Conservation (phyloP, 768 basidiomycete species). For the Cystoderma amianthinum region DNA sequence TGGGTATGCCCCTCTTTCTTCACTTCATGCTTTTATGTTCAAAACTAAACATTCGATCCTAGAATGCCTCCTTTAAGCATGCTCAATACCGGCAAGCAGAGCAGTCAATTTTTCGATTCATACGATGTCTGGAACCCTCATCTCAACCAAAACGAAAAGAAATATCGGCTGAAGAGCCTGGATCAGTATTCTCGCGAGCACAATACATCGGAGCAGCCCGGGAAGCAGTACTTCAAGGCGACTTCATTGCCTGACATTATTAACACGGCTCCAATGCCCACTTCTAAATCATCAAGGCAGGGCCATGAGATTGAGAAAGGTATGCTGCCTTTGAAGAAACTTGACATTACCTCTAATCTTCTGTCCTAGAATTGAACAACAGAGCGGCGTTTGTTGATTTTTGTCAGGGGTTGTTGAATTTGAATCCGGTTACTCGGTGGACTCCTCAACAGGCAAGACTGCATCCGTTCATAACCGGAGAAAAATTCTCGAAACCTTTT, state of each 20-base stretch:
- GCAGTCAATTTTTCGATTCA: constrained; percentile 86
- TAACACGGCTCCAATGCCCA: constrained; percentile 90
- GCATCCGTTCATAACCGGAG: constrained; percentile 98
- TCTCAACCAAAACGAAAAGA: constrained; percentile 68
- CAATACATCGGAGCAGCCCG: constrained; percentile 92
- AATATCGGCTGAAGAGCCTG: constrained; percentile 81
- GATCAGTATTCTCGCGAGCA: constrained; percentile 97
- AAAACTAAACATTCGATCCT: constrained; percentile 7
- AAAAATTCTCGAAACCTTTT: constrained; percentile 87
- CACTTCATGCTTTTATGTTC: neutral
- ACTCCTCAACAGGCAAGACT: constrained; percentile 92
- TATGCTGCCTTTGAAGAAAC: constrained; percentile 13
- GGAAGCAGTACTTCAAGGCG: constrained; percentile 98
- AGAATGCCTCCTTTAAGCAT: constrained; percentile 89
- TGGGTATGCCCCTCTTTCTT: constrained; percentile 55
- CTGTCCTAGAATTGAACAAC: constrained; percentile 79
- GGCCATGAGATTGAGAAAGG: constrained; percentile 88
- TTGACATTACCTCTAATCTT: constrained; percentile 4
- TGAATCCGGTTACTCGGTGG: constrained; percentile 96
- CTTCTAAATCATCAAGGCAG: constrained; percentile 71
- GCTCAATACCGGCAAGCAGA: constrained; percentile 95
- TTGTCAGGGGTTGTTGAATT: constrained; percentile 86
- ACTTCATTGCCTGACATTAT: constrained; percentile 92
- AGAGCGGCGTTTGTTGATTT: constrained; percentile 96
- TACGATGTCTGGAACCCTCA: constrained; percentile 58